These are phyloP conservation scores for Ganoderma lingzhi DNA, from an alignment of 1,284 basidiomycete genomes.

Conservation along the genomic window DNA sequence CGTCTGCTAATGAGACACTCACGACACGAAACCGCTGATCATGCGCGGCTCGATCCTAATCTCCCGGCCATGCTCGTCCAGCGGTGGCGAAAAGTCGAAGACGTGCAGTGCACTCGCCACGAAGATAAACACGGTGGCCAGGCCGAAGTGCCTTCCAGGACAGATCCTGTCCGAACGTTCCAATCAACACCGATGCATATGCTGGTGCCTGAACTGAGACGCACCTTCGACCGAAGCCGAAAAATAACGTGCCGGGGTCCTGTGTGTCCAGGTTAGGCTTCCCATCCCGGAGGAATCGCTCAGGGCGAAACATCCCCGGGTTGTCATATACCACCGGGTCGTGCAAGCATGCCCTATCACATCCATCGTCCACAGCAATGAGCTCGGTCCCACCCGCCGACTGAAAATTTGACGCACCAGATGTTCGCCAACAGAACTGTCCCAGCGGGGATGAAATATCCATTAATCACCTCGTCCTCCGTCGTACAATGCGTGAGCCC, in stretches of 20 bases:
- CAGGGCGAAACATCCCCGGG: slow-evolving; percentile 29
- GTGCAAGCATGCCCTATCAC: slow-evolving; percentile 28
- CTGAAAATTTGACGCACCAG: slow-evolving; percentile 20
- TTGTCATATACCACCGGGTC: slow-evolving; percentile 29
- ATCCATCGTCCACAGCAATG: background rate
- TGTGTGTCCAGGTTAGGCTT: slow-evolving; percentile 17
- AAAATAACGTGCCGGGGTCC: slow-evolving; percentile 22
- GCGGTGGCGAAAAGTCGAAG: too few species aligned
- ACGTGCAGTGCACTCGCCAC: too few species aligned
- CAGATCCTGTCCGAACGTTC: too few species aligned
- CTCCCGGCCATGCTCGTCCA: background rate
- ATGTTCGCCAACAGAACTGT: slow-evolving; percentile 29
- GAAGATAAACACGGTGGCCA: too few species aligned
- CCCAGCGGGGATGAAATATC: slow-evolving; percentile 34
- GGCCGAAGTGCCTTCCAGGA: too few species aligned
- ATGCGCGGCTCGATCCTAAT: slow-evolving; percentile 5
- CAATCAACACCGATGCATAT: too few species aligned
- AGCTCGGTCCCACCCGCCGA: background rate
- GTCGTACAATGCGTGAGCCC: slow-evolving; percentile 17
- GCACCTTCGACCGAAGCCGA: slow-evolving; percentile 32
- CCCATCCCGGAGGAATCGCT: slow-evolving; percentile 27
- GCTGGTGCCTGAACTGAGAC: background rate
- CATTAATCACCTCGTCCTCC: slow-evolving; percentile 20
- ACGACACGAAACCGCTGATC: slow-evolving; percentile 14
- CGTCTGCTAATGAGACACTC: background rate